phyloP scores from a whole-genome alignment of 2,329 filamentous ascomycete species.

The Sphaerostilbella broomeana region DNA sequence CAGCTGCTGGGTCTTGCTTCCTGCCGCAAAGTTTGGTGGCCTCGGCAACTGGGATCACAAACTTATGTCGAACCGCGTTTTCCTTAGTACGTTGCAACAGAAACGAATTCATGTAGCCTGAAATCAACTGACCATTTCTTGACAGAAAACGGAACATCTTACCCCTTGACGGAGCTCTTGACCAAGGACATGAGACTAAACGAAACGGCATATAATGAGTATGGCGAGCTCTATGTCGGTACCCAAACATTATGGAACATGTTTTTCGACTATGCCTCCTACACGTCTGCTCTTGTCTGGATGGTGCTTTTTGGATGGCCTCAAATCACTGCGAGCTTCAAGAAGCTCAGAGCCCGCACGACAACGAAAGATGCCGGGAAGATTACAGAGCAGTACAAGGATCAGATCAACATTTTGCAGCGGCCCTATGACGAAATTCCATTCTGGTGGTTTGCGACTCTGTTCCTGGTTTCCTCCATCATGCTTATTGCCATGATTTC shows the following conservation, averaged over 20 bases:
- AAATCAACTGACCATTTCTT: neutral
- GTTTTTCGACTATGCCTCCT: constrained; percentile 56
- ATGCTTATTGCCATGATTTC: constrained; percentile 45
- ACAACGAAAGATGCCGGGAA: constrained; percentile 22
- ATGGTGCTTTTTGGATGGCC: constrained; percentile 48
- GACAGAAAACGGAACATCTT: constrained; percentile 27
- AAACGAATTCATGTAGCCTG: too few relatives aligned
- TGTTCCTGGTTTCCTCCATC: constrained; percentile 44
- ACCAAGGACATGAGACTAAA: constrained; percentile 37
- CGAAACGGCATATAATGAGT: constrained; percentile 38
- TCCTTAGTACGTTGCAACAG: constrained; percentile 32
- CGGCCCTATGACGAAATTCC: constrained; percentile 53
- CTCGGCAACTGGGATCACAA: constrained; percentile 45
- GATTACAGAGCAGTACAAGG: constrained; percentile 50
- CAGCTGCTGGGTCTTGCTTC: constrained; percentile 52
- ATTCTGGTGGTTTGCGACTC: constrained; percentile 47
- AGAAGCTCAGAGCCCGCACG: constrained; percentile 35
- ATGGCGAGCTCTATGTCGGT: constrained; percentile 52
- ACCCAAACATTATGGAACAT: constrained; percentile 51
- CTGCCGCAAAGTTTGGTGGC: constrained; percentile 51
- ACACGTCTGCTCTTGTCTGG: constrained; percentile 53
- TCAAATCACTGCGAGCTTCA: constrained; percentile 39
- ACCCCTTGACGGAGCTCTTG: constrained; percentile 29
- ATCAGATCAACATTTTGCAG: constrained; percentile 53
- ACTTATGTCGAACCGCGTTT: constrained; percentile 53